phyloP scores from a whole-genome alignment of 495 filamentous ascomycete genomes.

The Penicillium pancosmium region DNA sequence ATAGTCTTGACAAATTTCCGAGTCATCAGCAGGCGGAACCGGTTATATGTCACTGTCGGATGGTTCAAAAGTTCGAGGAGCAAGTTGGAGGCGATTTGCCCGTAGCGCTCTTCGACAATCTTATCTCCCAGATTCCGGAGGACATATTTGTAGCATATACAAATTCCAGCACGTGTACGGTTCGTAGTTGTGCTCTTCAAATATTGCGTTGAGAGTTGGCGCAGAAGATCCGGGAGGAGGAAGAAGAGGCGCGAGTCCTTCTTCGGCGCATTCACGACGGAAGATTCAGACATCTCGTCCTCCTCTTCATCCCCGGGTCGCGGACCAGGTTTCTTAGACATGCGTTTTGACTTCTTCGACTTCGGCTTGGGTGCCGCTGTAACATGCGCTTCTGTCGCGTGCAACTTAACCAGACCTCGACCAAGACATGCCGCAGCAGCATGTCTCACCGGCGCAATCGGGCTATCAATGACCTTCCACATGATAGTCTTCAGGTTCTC shows the following conservation, averaged over 20 bases:
- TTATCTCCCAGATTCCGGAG: constrained; percentile 73
- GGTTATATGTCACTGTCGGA: constrained; percentile 74
- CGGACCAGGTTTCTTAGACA: constrained; percentile 68
- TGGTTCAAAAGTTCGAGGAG: constrained; percentile 78
- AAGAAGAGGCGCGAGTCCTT: constrained; percentile 72
- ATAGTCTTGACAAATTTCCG: constrained; percentile 83
- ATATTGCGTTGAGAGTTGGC: constrained; percentile 81
- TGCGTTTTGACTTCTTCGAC: constrained; percentile 72
- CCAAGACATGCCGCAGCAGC: constrained; percentile 88
- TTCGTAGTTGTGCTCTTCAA: constrained; percentile 78
- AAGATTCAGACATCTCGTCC: constrained; percentile 69
- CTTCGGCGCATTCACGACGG: constrained; percentile 58
- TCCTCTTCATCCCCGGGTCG: constrained; percentile 74
- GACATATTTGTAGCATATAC: constrained; percentile 81
- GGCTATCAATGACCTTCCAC: constrained; percentile 84
- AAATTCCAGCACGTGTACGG: constrained; percentile 78
- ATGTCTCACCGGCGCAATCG: constrained; percentile 71
- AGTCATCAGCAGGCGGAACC: constrained; percentile 84
- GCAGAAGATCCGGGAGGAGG: constrained; percentile 76
- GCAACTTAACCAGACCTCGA: constrained; percentile 73
- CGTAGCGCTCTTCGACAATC: constrained; percentile 77
- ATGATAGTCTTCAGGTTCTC: constrained; percentile 78
- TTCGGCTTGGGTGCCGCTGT: constrained; percentile 64
- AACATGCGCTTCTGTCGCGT: constrained; percentile 63
- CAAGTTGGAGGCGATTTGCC: constrained; percentile 77